phyloP scores from a whole-genome alignment of 2,329 filamentous ascomycete genomes.

The Fusarium poae region DNA sequence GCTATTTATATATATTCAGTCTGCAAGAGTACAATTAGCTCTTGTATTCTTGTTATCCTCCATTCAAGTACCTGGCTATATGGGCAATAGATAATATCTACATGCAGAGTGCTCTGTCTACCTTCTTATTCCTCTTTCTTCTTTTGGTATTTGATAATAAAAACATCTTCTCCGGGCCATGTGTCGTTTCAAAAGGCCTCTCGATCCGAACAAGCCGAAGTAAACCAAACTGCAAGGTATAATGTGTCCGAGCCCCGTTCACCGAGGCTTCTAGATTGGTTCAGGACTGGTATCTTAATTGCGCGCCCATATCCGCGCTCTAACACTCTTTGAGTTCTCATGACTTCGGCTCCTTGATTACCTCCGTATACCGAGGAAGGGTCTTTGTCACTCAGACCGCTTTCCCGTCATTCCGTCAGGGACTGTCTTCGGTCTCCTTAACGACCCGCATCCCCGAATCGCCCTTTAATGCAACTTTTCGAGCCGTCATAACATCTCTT shows the following conservation, averaged over 20 bases:
- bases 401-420: constrained; percentile 14
- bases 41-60: constrained; percentile 15
- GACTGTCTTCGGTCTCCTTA: constrained; percentile 24
- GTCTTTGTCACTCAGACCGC: background rate
- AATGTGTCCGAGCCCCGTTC: constrained; percentile 19
- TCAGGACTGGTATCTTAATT: constrained; percentile 15
- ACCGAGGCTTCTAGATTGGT: constrained; percentile 13
- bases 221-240: constrained; percentile 29
- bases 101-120: constrained; percentile 24
- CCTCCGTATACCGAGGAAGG: constrained; percentile 15
- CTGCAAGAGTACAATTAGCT: constrained; percentile 5
- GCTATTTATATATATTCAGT: constrained; percentile 15
- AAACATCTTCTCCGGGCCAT: constrained; percentile 20
- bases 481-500: constrained; percentile 12
- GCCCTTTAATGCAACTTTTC: background rate
- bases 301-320: constrained; percentile 13
- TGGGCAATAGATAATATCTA: constrained; percentile 14
- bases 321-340: constrained; percentile 9
- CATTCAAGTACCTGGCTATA: constrained; percentile 20
- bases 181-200: constrained; percentile 1
- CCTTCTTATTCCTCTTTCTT: constrained; percentile 9
- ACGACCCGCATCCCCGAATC: constrained; percentile 27
- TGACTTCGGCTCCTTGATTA: constrained; percentile 8
- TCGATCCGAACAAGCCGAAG: constrained; percentile 16
- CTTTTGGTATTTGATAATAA: constrained; percentile 22